Percentiles rank a stretch among this genome's conserved stretches.
phyloP scores from a whole-genome alignment of 495 filamentous ascomycete species.

The Trichocladium antarcticum region DNA sequence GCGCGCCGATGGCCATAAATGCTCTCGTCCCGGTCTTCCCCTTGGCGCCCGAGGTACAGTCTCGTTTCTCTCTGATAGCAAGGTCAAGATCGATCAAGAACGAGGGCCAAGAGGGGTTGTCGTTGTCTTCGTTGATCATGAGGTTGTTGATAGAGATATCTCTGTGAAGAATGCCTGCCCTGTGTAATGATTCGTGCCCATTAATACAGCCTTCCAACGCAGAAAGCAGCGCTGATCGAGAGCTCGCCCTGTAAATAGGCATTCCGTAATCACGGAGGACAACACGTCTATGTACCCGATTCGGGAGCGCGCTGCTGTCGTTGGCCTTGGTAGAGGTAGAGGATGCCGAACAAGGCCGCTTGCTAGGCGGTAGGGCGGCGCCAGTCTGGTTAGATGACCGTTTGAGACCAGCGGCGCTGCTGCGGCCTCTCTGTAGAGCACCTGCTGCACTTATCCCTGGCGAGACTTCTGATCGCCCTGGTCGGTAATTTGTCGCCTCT shows the following conservation, averaged over 20 bases:
- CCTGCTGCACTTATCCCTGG: neutral
- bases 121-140: neutral
- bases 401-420: constrained; percentile 16
- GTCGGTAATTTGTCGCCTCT: constrained; percentile 24
- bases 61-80: neutral
- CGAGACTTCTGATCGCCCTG: neutral
- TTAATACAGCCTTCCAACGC: constrained; percentile 30
- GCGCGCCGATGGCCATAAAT: neutral
- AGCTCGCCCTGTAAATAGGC: constrained; percentile 3
- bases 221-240: constrained; percentile 23
- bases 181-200: constrained; percentile 1
- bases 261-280: constrained; percentile 1
- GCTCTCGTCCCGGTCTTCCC: neutral
- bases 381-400: constrained; percentile 26
- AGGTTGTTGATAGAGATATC: constrained; percentile 30
- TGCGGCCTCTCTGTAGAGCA: neutral
- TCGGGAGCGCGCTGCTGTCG: neutral
- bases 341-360: constrained; percentile 29
- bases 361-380: constrained; percentile 26
- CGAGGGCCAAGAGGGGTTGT: no score
- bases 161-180: constrained; percentile 20
- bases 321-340: no score
- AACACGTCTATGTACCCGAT: neutral
- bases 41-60: neutral
- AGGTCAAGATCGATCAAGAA: constrained; percentile 1